Base-by-base conservation (phyloP, 73 alveolate genomes). In the Paramecium caudatum region DNA sequence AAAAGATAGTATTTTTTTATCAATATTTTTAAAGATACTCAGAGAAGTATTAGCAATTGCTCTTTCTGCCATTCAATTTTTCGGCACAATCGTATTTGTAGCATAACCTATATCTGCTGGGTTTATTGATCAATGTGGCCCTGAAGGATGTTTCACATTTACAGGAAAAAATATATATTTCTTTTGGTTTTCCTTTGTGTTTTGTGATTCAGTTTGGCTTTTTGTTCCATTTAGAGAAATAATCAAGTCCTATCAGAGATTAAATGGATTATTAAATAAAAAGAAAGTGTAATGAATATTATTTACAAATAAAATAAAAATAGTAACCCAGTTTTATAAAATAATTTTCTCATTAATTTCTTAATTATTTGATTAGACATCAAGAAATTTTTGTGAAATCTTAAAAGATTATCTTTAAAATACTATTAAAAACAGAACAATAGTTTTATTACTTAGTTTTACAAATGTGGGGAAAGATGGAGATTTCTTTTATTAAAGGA, bases 71-170 rank as follows among this genome's bases (percentile, higher is more conserved):
- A 6, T 65, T 3, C 19, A 65, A 33, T 32, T 65, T 7, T 65
- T 36, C 16, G 83, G 83, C 27, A 65, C 83, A 65, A 5, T 65
- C 32, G 50, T 65, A 33, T 65, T 33, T 36, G 27, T 36, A 25
- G 47, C 49, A 32, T 30, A 36, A 36, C 50, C 83, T 33, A 1
- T 65, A 2, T 30, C 33, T 36, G 83, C 30, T 65, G 83, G 83
- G 6, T 65, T 65, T 16, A 65, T 33, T 33, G 83, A 65, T 10
- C 17, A 65, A 33, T 65, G 83, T 65, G 83, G 83, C 27, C n/a
- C 33, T 12, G 83, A 65, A 36, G 49, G 83, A 4, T 65, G 83
- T 16, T 65, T 65, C 34, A 65, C 50, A 12, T 65, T 65, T 32
- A 25, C 50, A 7, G 17, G 10, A 2, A 32, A 9, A 8, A 65